Conservation (phyloP, 73 alveolate species). For the Paramecium sonneborni region DNA sequence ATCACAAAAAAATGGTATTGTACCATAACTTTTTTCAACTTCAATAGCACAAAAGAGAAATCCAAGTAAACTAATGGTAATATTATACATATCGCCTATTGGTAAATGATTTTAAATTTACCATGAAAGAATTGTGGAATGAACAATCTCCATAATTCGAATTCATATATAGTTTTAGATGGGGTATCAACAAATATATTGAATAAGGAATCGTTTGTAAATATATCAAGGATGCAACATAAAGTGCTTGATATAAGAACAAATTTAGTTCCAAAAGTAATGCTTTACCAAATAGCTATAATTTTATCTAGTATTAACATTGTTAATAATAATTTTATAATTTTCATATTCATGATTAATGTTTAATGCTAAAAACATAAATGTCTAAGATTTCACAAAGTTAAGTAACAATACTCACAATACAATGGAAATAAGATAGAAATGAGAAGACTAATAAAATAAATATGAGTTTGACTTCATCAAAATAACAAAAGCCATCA, state of each 20-base stretch:
- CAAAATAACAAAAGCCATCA: background rate
- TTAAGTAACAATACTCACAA: background rate
- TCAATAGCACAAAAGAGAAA: constrained; percentile 14
- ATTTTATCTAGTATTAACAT: constrained; percentile 5
- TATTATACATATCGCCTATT: constrained; percentile 10
- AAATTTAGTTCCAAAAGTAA: constrained; percentile 49
- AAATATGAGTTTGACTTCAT: background rate
- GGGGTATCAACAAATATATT: constrained; percentile 2
- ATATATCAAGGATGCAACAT: background rate
- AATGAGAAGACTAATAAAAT: background rate
- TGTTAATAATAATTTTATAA: background rate
- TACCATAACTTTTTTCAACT: constrained; percentile 47
- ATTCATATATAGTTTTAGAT: background rate
- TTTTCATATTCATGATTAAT: background rate
- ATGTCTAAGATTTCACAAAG: constrained; percentile 18
- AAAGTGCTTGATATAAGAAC: background rate
- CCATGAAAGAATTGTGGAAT: constrained; percentile 52
- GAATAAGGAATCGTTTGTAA: background rate
- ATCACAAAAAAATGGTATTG: constrained; percentile 43
- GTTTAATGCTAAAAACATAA: background rate
- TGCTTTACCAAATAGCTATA: constrained; percentile 18
- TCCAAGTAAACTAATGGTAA: constrained; percentile 23
- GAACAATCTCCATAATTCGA: constrained; percentile 33
- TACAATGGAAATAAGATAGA: background rate
- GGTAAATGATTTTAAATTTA: background rate